These are phyloP conservation scores for Closterium sp. DNA, from an alignment of 139 green algal species.

Conservation along the genomic window DNA sequence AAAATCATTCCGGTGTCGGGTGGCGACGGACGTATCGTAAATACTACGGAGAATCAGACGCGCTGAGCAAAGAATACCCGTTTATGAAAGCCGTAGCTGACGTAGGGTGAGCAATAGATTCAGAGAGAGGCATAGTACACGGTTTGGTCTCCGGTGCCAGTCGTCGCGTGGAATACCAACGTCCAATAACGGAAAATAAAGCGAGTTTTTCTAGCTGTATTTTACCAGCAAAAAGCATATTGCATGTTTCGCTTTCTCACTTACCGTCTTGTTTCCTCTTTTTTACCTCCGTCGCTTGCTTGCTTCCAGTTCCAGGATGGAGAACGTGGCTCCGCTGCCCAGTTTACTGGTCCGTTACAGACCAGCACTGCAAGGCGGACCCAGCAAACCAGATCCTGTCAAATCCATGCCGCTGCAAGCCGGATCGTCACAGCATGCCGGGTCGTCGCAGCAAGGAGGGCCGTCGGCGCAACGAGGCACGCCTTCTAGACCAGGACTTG, in stretches of 20 bases:
- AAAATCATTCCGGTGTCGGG: too few species aligned
- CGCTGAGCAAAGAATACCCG: too few species aligned
- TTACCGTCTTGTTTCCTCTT: not conserved
- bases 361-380: not conserved
- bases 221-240: not conserved
- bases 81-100: too few species aligned
- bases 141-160: not conserved
- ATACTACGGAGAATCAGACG: too few species aligned
- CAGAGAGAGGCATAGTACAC: too few species aligned
- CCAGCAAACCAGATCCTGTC: not conserved
- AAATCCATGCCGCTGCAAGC: not conserved
- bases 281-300: too few species aligned
- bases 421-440: too few species aligned
- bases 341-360: not conserved
- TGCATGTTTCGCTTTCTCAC: not conserved
- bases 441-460: too few species aligned
- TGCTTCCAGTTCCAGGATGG: not conserved
- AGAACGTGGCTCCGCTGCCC: not conserved
- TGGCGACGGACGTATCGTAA: too few species aligned
- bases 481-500: not conserved
- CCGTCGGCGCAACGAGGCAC: not conserved
- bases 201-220: not conserved
- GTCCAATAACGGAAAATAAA: not conserved
- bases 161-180: not conserved
- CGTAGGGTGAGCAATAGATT: too few species aligned